Conservation (phyloP, 805 yeast species). For the Wickerhamiella parazyma region DNA sequence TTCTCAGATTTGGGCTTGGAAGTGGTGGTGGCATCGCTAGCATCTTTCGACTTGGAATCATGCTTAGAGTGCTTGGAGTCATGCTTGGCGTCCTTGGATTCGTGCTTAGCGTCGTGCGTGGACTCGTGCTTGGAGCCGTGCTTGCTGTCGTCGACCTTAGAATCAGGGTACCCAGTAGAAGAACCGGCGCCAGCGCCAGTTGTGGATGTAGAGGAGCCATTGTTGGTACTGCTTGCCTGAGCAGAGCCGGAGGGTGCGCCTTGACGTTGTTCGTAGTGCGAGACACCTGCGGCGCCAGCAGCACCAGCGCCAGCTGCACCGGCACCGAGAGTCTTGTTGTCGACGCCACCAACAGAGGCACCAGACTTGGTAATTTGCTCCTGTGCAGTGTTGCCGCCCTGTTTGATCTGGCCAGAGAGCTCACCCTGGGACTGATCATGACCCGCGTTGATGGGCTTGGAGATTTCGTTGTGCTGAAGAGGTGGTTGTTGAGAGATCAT, state of each 20-base stretch:
- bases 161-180: neutral
- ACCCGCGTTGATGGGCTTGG: neutral
- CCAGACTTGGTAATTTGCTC: neutral
- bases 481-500: neutral
- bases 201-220: neutral
- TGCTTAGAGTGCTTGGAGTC: neutral
- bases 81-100: neutral
- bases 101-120: neutral
- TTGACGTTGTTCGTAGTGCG: neutral
- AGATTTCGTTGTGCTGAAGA: neutral
- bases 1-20: neutral
- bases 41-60: neutral
- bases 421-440: neutral
- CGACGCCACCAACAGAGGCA: constrained; percentile 2
- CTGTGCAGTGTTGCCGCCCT: constrained; percentile 2
- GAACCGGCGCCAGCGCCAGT: constrained; percentile 1
- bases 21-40: neutral
- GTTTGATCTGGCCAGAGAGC: neutral
- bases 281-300: constrained; percentile 4
- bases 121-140: neutral
- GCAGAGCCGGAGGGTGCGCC: neutral
- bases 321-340: constrained; percentile 4
- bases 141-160: neutral
- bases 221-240: neutral
- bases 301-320: constrained; percentile 9